Percentiles rank a stretch among this genome's conserved stretches.
These are phyloP conservation scores for Schwanniomyces yamadae DNA, from an alignment of 805 yeast species.

Conservation along the genomic window DNA sequence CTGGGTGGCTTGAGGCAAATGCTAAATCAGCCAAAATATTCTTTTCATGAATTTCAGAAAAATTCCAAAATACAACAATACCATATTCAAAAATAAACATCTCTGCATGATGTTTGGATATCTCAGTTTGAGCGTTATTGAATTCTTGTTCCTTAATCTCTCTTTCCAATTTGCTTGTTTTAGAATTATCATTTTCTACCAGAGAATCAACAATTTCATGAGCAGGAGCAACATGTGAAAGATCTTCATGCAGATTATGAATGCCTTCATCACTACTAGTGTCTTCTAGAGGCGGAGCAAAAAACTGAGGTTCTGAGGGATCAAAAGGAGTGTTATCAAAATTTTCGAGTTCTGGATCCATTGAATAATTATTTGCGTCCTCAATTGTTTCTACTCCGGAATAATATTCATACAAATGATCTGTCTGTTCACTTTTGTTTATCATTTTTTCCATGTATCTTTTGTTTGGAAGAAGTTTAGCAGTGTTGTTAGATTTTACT, in stretches of 20 bases:
- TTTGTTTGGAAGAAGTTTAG: slow-evolving; percentile 41
- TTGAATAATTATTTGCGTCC: slow-evolving; percentile 48
- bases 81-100: slow-evolving; percentile 89
- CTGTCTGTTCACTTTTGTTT: slow-evolving; percentile 78
- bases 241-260: slow-evolving; percentile 3
- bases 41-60: slow-evolving; percentile 88
- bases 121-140: slow-evolving; percentile 28
- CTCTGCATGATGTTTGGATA: slow-evolving; percentile 70
- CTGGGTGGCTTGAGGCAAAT: slow-evolving; percentile 52
- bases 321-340: slow-evolving; percentile 63
- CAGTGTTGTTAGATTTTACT: slow-evolving; percentile 65
- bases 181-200: slow-evolving; percentile 1
- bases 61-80: slow-evolving; percentile 97
- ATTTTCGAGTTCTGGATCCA: slow-evolving; percentile 45
- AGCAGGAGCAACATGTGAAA: not conserved
- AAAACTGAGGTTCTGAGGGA: slow-evolving; percentile 91
- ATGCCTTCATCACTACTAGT: slow-evolving; percentile 4
- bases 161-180: slow-evolving; percentile 5
- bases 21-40: slow-evolving; percentile 89
- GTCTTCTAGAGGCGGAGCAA: slow-evolving; percentile 48
- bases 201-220: not conserved
- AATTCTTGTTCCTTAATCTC: slow-evolving; percentile 9
- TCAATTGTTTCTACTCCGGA: slow-evolving; percentile 72
- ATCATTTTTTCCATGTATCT: slow-evolving; percentile 72
- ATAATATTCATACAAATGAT: slow-evolving; percentile 88